Conservation (phyloP, 2,329 filamentous ascomycete genomes). For the Hymenoscyphus salicellus region DNA sequence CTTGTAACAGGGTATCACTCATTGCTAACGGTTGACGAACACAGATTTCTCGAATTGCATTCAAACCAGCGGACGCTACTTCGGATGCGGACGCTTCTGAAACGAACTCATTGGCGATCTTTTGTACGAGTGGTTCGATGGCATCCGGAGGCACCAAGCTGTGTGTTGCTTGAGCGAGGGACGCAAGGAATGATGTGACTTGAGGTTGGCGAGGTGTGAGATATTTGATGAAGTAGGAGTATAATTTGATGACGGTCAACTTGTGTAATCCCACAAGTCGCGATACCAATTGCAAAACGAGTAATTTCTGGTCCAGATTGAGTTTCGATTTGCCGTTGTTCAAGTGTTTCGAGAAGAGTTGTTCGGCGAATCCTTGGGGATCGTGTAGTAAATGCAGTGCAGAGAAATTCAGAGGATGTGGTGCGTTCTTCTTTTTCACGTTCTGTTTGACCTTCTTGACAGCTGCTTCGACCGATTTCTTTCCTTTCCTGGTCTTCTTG, state of each 20-base stretch:
- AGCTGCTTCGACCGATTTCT: conserved; percentile 74
- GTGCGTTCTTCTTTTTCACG: conserved; percentile 83
- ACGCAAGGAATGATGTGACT: conserved; percentile 91
- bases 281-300: conserved; percentile 88
- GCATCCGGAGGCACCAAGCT: conserved; percentile 88
- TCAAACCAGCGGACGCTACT: conserved; percentile 86
- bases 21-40: conserved; percentile 92
- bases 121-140: conserved; percentile 83
- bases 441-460: conserved; percentile 76
- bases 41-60: conserved; percentile 92
- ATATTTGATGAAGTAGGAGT: conserved; percentile 94
- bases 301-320: conserved; percentile 80
- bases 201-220: conserved; percentile 83
- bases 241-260: conserved; percentile 82
- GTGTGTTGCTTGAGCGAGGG: conserved; percentile 86
- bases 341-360: conserved; percentile 84
- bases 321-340: conserved; percentile 83
- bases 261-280: conserved; percentile 90
- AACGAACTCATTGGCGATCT: conserved; percentile 98
- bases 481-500: conserved; percentile 91
- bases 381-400: conserved; percentile 91
- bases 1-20: conserved; percentile 91
- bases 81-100: conserved; percentile 89
- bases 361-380: conserved; percentile 89
- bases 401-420: conserved; percentile 91